Percentiles rank a stretch among this genome's conserved stretches.
Conservation (phyloP, 352 stramenopile genomes). For the Globisporangium splendens region DNA sequence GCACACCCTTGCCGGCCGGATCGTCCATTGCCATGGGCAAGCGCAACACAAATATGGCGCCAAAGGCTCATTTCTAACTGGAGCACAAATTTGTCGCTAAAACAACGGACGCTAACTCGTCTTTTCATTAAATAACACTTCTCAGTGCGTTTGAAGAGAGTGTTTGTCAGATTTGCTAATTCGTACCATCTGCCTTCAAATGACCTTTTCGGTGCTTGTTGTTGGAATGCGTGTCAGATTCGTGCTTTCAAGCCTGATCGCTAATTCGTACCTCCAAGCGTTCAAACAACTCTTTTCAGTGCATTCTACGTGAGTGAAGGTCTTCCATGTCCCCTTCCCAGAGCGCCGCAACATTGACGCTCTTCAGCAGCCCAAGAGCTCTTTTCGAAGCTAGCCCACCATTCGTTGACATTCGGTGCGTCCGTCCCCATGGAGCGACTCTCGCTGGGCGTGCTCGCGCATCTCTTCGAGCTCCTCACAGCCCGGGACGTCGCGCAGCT, state of each 20-base stretch:
- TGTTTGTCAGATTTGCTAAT: no score
- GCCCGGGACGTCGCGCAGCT: constrained; percentile 52
- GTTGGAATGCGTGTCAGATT: not conserved
- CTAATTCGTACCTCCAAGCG: no score
- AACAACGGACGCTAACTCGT: not conserved
- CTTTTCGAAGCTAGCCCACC: not conserved
- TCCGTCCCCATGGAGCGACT: constrained; percentile 54
- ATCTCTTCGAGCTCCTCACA: constrained; percentile 63
- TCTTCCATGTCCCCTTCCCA: no score
- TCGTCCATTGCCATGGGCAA: not conserved
- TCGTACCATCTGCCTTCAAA: not conserved
- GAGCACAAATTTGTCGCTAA: not conserved
- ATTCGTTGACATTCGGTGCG: not conserved
- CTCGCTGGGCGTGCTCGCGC: constrained; percentile 41
- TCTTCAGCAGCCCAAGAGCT: constrained; percentile 1
- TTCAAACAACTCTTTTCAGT: no score
- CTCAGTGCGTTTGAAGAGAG: no score
- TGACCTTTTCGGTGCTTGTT: not conserved
- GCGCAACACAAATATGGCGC: not conserved
- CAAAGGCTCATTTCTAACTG: not conserved
- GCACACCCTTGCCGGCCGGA: not conserved
- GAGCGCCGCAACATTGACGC: not conserved
- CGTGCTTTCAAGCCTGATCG: no score
- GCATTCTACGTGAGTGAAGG: no score
- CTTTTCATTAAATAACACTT: no score